Evolutionary conservation across 1,284 basidiomycete species (phyloP).

Genomic region (Volvariella volvacea): DNA sequence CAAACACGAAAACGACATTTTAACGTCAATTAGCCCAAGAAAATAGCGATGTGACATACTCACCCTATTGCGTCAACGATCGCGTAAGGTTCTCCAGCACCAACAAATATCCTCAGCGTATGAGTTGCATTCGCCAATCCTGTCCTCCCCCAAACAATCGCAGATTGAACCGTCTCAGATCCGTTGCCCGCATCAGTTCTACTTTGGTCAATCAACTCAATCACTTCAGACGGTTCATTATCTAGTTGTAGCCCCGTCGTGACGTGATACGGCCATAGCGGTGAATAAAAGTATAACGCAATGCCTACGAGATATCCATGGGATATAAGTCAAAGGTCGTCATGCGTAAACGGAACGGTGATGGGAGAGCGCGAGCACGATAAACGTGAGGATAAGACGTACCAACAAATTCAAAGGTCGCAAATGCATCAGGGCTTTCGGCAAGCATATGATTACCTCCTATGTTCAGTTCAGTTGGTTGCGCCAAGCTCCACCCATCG

Average conservation of each 20-base stretch:
- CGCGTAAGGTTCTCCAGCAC: background rate
- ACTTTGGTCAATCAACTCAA: slow-evolving; percentile 28
- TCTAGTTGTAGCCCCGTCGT: slow-evolving; percentile 29
- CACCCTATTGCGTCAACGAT: background rate
- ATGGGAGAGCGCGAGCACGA: background rate
- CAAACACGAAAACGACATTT: no score
- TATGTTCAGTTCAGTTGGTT: slow-evolving; percentile 14
- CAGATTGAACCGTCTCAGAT: background rate
- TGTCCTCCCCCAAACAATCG: background rate
- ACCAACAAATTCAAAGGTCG: slow-evolving; percentile 25
- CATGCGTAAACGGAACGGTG: no score
- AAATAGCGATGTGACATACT: background rate
- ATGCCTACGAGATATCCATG: no score
- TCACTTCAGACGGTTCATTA: slow-evolving; percentile 16
- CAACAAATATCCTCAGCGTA: background rate
- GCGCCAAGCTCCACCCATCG: slow-evolving; percentile 13
- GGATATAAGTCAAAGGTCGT: no score
- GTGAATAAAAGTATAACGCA: slow-evolving; percentile 29
- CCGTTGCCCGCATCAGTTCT: slow-evolving; percentile 14
- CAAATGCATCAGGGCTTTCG: slow-evolving; percentile 16
- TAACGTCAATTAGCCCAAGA: no score
- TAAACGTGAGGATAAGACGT: background rate
- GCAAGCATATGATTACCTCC: slow-evolving; percentile 23
- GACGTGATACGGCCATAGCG: slow-evolving; percentile 31
- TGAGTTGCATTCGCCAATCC: background rate